Base-by-base conservation (phyloP, 2,329 filamentous ascomycete genomes). In the Pezicula neosporulosa region DNA sequence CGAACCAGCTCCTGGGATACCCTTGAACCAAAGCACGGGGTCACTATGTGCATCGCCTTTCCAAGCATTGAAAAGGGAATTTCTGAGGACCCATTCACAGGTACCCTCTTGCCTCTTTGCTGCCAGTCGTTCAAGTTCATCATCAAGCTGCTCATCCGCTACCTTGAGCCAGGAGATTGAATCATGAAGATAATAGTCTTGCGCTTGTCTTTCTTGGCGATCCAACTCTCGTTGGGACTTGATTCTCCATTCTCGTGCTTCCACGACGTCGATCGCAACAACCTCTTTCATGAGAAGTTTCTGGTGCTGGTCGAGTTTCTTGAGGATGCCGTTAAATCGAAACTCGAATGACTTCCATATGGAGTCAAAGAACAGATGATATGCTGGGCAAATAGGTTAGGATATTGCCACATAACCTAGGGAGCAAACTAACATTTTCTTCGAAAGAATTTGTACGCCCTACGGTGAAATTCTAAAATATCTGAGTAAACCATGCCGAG, bases 381-480 rank as follows among this genome's bases (percentile, higher is more conserved):
- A 36, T 36, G 33, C 33, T 36, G 33, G 33, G n/a, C n/a, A n/a
- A 36, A 36, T 36, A 36, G 9, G n/a, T 36, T 36, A 36, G 33
- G 33, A 36, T 36, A 36, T 36, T 9, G n/a, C n/a, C 9, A 36
- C n/a, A n/a, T n/a, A n/a, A n/a, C n/a, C n/a, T n/a, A n/a, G n/a
- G n/a, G n/a, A 36, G 33, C n/a, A 24, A 18, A 28, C 12, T 52
- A 9, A 54, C 51, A 39, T 38, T 50, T 41, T 43, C 48, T 16
- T 18, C 66, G 61, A 16, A 79, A 67, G 39, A 77, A 77, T 13
- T 69, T 69, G 51, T 80, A 78, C 0, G 74, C 72, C 3, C 70
- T 44, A 19, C 68, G 68, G 46, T 80, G 76, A 36, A 79, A 79
- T 12, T 70, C 53, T 0, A 79, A 61, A 18, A 79, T 76, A n/a